Evolutionary conservation across 768 basidiomycete genomes (phyloP).

Genomic region (Mycena pura): DNA sequence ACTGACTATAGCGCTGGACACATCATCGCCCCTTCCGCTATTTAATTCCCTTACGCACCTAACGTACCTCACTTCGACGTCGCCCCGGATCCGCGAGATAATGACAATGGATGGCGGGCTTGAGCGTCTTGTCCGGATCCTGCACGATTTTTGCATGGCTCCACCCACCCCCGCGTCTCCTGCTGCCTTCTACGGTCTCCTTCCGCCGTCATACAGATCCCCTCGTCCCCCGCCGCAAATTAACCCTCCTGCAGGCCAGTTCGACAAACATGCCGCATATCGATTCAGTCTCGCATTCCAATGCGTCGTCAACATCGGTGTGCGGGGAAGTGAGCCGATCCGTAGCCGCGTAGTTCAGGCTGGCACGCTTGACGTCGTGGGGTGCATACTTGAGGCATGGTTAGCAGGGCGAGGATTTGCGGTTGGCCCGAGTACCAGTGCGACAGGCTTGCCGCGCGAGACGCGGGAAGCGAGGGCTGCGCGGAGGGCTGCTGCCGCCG

Average conservation of each 20-base stretch:
- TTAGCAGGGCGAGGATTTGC: slow-evolving; percentile 87
- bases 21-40: slow-evolving; percentile 65
- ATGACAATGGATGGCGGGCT: slow-evolving; percentile 98
- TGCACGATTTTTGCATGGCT: slow-evolving; percentile 86
- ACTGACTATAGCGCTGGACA: slow-evolving; percentile 52
- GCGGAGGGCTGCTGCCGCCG: slow-evolving; percentile 64
- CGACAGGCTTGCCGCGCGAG: slow-evolving; percentile 77
- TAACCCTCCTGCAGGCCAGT: slow-evolving; percentile 60
- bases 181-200: slow-evolving; percentile 76
- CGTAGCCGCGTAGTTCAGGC: slow-evolving; percentile 93
- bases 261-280: slow-evolving; percentile 86
- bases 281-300: slow-evolving; percentile 95
- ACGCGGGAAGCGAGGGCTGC: slow-evolving; percentile 69
- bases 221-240: slow-evolving; percentile 64
- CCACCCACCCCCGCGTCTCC: slow-evolving; percentile 86
- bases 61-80: slow-evolving; percentile 95
- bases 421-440: slow-evolving; percentile 80
- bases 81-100: slow-evolving; percentile 96
- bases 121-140: slow-evolving; percentile 91
- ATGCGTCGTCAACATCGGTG: slow-evolving; percentile 96
- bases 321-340: slow-evolving; percentile 92
- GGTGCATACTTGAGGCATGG: slow-evolving; percentile 94
- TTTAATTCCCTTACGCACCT: slow-evolving; percentile 97
- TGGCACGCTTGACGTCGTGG: slow-evolving; percentile 91
- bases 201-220: slow-evolving; percentile 65